Percentiles rank a stretch among this genome's conserved stretches.
phyloP scores from a whole-genome alignment of 2,329 filamentous ascomycete species.

The Fusarium citri region DNA sequence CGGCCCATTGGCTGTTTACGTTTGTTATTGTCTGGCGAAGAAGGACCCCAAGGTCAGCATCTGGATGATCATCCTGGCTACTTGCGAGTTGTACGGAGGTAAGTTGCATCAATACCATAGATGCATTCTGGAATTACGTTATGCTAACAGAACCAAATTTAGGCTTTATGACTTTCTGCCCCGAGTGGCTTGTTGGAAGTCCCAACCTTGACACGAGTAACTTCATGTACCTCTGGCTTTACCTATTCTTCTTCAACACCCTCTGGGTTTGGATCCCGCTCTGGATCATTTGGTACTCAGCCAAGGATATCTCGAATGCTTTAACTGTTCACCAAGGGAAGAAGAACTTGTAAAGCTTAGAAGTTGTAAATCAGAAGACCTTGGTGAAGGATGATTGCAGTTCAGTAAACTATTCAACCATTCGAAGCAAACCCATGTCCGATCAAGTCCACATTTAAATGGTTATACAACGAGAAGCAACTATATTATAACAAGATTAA shows the following conservation, averaged over 20 bases:
- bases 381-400: not conserved
- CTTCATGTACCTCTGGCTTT: conserved; percentile 76
- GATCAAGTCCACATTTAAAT: not conserved
- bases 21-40: conserved; percentile 70
- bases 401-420: not conserved
- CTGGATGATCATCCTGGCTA: conserved; percentile 73
- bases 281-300: conserved; percentile 68
- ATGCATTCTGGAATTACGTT: not conserved
- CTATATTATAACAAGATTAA: no score
- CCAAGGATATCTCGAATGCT: conserved; percentile 66
- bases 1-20: conserved; percentile 68
- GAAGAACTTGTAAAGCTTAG: conserved; percentile 45
- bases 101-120: conserved; percentile 35
- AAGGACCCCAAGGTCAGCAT: conserved; percentile 67
- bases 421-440: not conserved
- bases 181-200: conserved; percentile 74
- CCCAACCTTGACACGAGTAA: conserved; percentile 73
- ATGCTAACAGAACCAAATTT: not conserved
- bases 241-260: conserved; percentile 76
- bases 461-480: not conserved
- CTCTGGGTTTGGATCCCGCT: conserved; percentile 74
- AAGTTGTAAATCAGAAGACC: not conserved
- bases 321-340: conserved; percentile 53
- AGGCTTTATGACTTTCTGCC: conserved; percentile 79
- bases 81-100: conserved; percentile 75